A percentile compares a stretch with the other conserved stretches of the same genome.
phyloP scores from a whole-genome alignment of 805 yeast genomes.

The Zygotorulaspora florentina region DNA sequence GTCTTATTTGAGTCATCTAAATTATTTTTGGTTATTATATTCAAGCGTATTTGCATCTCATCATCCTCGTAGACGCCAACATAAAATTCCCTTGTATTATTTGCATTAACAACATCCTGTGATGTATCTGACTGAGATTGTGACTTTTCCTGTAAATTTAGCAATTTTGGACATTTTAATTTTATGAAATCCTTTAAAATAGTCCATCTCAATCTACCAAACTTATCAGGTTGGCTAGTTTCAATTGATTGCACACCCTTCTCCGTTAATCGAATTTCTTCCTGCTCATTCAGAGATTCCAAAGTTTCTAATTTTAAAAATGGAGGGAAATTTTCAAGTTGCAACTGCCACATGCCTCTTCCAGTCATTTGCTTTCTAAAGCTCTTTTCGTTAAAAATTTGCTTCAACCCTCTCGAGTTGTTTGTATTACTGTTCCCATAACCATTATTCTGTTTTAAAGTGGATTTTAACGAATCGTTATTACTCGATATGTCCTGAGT shows the following conservation, averaged over 20 bases:
- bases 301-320: constrained; percentile 27
- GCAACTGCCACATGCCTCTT: constrained; percentile 34
- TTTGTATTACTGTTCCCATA: constrained; percentile 2
- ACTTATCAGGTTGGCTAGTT: constrained; percentile 27
- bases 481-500: not conserved
- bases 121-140: constrained; percentile 1
- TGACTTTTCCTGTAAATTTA: constrained; percentile 15
- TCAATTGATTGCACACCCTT: constrained; percentile 10
- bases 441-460: not conserved
- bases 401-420: constrained; percentile 27
- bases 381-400: constrained; percentile 32
- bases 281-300: constrained; percentile 9
- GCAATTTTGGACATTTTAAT: constrained; percentile 29
- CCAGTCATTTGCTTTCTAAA: constrained; percentile 36
- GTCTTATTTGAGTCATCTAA: not conserved
- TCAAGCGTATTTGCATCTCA: constrained; percentile 19
- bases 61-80: constrained; percentile 35
- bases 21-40: constrained; percentile 1
- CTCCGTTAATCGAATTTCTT: constrained; percentile 5
- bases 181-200: constrained; percentile 38
- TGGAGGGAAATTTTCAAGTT: constrained; percentile 33
- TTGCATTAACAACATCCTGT: constrained; percentile 6
- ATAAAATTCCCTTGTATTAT: constrained; percentile 34
- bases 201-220: constrained; percentile 36
- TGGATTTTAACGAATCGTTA: not conserved